Percentiles rank a stretch among this genome's conserved stretches.
Conservation (phyloP, 1,284 basidiomycete species). For the Pascua sp. region DNA sequence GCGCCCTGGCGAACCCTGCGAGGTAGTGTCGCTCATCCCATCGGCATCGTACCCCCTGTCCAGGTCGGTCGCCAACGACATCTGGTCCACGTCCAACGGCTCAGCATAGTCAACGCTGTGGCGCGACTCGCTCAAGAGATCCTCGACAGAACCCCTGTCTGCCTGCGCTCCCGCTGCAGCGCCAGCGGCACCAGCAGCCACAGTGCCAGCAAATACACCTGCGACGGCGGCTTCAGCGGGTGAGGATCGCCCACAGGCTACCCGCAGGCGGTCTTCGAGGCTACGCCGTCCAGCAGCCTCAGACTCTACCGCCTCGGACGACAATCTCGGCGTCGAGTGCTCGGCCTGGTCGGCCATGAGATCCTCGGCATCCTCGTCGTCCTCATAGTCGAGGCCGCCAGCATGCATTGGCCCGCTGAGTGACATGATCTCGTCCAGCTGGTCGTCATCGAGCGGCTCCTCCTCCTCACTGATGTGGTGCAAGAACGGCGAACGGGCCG, state of each 20-base stretch:
- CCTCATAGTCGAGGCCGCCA: background rate
- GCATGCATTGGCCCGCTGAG: background rate
- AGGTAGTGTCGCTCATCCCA: slow-evolving; percentile 1
- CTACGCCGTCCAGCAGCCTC: background rate
- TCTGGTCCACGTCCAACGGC: slow-evolving; percentile 15
- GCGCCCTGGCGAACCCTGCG: background rate
- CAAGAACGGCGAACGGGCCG: slow-evolving; percentile 9
- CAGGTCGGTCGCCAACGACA: slow-evolving; percentile 2
- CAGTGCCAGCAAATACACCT: background rate
- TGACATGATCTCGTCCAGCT: slow-evolving; percentile 18
- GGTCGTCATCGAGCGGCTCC: slow-evolving; percentile 19
- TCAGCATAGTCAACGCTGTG: slow-evolving; percentile 13
- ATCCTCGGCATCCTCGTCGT: slow-evolving; percentile 13
- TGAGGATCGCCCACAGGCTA: background rate
- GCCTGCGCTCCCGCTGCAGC: background rate
- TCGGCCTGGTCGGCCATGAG: slow-evolving; percentile 2
- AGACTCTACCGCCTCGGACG: background rate
- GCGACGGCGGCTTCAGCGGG: background rate
- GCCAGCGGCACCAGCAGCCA: background rate
- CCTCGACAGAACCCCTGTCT: background rate
- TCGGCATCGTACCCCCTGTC: slow-evolving; percentile 11
- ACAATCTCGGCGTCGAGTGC: slow-evolving; percentile 1
- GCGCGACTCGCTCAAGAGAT: background rate
- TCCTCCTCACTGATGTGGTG: slow-evolving; percentile 21
- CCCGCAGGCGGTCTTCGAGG: slow-evolving; percentile 12